Evolutionary conservation across 805 yeast species (phyloP), one percentile per base, ranked within the genome.

Genomic region (Helenozyma rhizophorensis): DNA sequence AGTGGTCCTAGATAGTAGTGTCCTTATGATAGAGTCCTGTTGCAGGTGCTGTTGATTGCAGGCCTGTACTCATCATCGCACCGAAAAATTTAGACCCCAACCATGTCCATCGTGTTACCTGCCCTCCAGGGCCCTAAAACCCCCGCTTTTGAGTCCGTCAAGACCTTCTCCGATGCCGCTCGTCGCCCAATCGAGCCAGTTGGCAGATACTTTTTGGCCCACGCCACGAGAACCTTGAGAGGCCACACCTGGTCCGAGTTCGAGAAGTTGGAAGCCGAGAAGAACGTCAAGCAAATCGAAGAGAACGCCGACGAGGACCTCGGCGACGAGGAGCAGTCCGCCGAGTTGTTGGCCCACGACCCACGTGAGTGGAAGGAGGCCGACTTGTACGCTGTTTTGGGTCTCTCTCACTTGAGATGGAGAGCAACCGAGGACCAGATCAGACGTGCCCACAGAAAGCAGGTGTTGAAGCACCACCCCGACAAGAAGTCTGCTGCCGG

Each of bases 231-330:
- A 73, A 77, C 94, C 34, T 72, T 89, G 51, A 80, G 96, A 68
- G 96, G 96, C 60, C 96, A 95, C 69, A 87, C 97, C 30, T 93
- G 97, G 96, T 87, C 97, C 35, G 97, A 93, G 67, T 93, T 77
- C 56, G 98, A 93, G 68, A 81, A 83, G 60, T 69, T 88, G 48
- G 94, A 89, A 73, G 96, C 96, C 40, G 94, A 82, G 58, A 80
- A 78, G 65, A 85, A 85, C 62, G 95, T 84, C 53, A 73, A 74
- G 51, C 64, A 65, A 36, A 76, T 78, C 42, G 95, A 84, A 50
- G 82, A 75, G 48, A 56, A 74, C 42, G 64, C 58, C 37, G 77
- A 74, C 39, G 84, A 77, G 34, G 81, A 80, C 47, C 75, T 78
- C 51, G 75, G 82, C 19, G 94, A 88, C 53, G 89, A 80, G 46